Base-by-base conservation (phyloP, 2,329 filamentous ascomycete genomes). In the Oidium heveae region DNA sequence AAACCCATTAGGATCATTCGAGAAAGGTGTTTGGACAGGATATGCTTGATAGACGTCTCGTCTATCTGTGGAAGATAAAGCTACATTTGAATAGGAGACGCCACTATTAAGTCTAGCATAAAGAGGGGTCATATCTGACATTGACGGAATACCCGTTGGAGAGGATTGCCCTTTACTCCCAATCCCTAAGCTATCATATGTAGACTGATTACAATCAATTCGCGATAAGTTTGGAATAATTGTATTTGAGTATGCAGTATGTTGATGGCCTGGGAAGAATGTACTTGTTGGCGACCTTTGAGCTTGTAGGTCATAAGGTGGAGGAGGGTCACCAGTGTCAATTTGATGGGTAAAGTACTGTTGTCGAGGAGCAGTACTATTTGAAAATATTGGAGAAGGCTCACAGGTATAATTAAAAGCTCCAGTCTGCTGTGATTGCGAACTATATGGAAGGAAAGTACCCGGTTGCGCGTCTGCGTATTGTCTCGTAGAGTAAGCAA, bases 231-330 rank as follows among this genome's bases (percentile, higher is more conserved):
- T 53, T 16, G 51, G 39, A 12, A 36, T 37, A 13, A 53, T 39
- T 16, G n/a, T 16, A 22, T 22, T 41, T 6, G 51, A 44, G 36
- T 47, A 54, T 46, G 22, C 46, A 1, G 28, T n/a, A 43, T 58
- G 56, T 54, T 41, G 34, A 24, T 57, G 58, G 22, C 41, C 28
- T 13, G 56, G 55, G 43, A 59, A 60, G 52, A 55, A 56, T 28
- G 55, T 16, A 44, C 52, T 53, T 41, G 47, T 49, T 6, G 59
- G 58, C 22, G 59, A 60, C 46, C 58, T 55, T 46, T 59, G 58
- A 47, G 39, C 37, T 28, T 41, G 57, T 15, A 54, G 41, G 53
- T 58, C 58, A 46, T 54, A 60, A 13, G 57, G 55, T 28, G 57
- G 55, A 44, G 53, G 56, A 37, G 53, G 56, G n/a, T 53, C 55